phyloP scores from a whole-genome alignment of 2,329 filamentous ascomycete species.

The Calonectria pauciramosa region DNA sequence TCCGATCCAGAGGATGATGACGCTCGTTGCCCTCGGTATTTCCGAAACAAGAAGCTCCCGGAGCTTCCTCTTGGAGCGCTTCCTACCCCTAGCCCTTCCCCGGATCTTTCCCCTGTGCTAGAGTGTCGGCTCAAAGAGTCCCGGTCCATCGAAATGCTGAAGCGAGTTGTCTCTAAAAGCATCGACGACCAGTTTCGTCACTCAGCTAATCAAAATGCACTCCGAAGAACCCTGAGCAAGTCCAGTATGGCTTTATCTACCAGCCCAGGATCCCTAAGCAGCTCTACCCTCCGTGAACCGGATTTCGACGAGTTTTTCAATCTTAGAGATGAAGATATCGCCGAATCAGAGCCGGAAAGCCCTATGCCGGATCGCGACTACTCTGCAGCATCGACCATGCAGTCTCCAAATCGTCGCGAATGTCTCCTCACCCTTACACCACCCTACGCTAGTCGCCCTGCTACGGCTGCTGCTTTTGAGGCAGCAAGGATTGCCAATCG shows the following conservation, averaged over 20 bases:
- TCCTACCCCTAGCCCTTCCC: constrained; percentile 52
- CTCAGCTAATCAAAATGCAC: constrained; percentile 40
- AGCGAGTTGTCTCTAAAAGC: constrained; percentile 43
- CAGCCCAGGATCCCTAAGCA: constrained; percentile 44
- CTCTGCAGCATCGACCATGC: constrained; percentile 35
- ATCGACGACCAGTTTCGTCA: constrained; percentile 46
- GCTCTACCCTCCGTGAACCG: constrained; percentile 62
- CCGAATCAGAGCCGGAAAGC: constrained; percentile 55
- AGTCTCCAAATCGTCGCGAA: constrained; percentile 41
- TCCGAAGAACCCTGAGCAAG: constrained; percentile 47
- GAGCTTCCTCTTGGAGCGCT: constrained; percentile 41
- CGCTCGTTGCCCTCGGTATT: constrained; percentile 29
- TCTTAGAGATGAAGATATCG: constrained; percentile 71
- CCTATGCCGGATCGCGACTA: constrained; percentile 26
- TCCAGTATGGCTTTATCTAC: constrained; percentile 49
- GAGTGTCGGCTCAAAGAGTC: constrained; percentile 46
- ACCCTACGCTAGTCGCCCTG: constrained; percentile 59
- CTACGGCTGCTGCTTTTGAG: constrained; percentile 65
- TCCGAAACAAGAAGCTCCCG: constrained; percentile 47
- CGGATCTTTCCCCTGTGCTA: constrained; percentile 49
- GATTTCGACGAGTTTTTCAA: constrained; percentile 67
- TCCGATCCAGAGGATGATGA: constrained; percentile 52
- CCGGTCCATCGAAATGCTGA: constrained; percentile 46
- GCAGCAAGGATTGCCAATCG: constrained; percentile 68
- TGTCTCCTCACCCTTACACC: constrained; percentile 60